Base-by-base conservation (phyloP, 2,329 filamentous ascomycete genomes). In the Chrysoporthe cubensis region DNA sequence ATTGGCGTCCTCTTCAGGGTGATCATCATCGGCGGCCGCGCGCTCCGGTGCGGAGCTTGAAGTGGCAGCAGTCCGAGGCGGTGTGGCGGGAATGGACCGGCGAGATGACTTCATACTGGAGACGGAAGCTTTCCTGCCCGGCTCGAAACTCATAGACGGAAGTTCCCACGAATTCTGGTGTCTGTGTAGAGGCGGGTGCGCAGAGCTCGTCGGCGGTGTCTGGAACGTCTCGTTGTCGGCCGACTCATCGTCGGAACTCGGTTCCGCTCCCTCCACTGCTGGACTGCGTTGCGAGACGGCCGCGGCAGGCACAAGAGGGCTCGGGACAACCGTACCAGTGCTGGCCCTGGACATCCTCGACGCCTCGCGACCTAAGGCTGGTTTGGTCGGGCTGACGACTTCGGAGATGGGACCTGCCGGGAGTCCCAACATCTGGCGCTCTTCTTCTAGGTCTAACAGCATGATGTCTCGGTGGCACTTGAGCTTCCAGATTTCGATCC, bases 401-500 rank as follows among this genome's bases (percentile, higher is more conserved):
- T 72, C 70, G 3, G 66, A 62, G 40, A 68, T 40, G 64, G 71
- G 65, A 14, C 72, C 71, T 62, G 76, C 70, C 2, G 78, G 75
- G 13, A 79, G 74, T 0, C 76, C 76, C 50, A 79, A 77, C 66
- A 77, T 76, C 56, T 83, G 80, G 66, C 77, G 83, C 74, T 97
- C 94, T 72, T 97, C 93, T 65, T 95, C 91, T 9, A 98, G 82
- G 76, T 99, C 96, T 78, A 94, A 86, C 5, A 89, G 83, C 26
- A 99, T 81, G 69, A 98, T 94, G 74, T 97, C 95, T 54, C 91
- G 90, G 78, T 99, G 94, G 72, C 94, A 97, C 75, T 89, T 95
- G 74, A 95, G 87, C 65, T 90, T 91, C 93, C 94, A 97, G 26
- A 97, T 96, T 72, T 97, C 93, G 76, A 96, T 91, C 69, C 95